Base-by-base conservation (phyloP, 306 rosid species). In the Pyrus bretschneideri region DNA sequence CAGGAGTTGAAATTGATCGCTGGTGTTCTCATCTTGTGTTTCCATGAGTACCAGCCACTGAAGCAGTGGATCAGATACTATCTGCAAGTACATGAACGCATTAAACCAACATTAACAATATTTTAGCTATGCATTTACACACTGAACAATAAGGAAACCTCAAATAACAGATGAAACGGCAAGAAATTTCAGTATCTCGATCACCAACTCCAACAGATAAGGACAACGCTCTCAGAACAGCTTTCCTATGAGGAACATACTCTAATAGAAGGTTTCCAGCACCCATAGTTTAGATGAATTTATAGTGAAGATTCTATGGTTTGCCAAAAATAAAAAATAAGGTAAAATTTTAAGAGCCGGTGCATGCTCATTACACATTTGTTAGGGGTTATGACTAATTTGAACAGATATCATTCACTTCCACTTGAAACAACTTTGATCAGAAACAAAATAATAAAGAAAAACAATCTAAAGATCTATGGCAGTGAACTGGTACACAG, bases 11-110 rank as follows among this genome's bases (percentile, higher is more conserved):
- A 90, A 83, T n/a, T 80, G 86, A 68, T 77, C 51, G 23, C 65
- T 77, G 64, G 85, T 73, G 78, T 63, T 77, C 79, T 87, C 85
- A 65, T 83, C 90, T 70, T 73, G 83, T 70, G 44, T 82, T 78
- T 77, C 88, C 84, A 66, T 83, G 72, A 70, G 66, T 65, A 86
- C 77, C 75, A 91, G 82, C 92, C 98, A 89, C 70, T 87, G 86
- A 59, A 91, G 91, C 68, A 91, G 80, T n/a, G 91, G 88, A 60
- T 83, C 58, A 76, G 90, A 89, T 63, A 83, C 29, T 60, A 82
- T 78, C 98, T 93, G 86, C 85, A 83, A 65, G 62, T 29, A 70
- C 55, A 69, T 40, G 9, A 14, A 55, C 18, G 27, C 23, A 49
- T 21, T 3, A 63, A 73, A 14, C 11, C 25, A 3, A 3, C 33